Conservation (phyloP, 768 basidiomycete species). For the Lactarius pseudohatsudake region DNA sequence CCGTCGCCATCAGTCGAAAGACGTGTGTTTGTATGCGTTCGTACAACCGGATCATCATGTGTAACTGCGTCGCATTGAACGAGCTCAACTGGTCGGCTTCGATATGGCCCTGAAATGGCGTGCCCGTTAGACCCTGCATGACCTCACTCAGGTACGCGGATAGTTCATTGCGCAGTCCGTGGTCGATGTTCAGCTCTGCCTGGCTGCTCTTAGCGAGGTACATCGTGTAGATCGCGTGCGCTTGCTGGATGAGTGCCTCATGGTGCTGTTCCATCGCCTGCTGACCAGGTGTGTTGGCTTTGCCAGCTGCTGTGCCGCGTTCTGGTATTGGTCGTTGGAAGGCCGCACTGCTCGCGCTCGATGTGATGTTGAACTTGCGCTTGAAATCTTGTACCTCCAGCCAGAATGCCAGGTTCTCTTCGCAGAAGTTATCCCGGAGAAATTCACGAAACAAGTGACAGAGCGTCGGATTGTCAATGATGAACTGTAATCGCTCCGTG, state of each 20-base stretch:
- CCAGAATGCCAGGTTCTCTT: constrained; percentile 98
- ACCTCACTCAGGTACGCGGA: constrained; percentile 92
- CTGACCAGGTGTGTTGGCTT: constrained; percentile 62
- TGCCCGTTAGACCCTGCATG: constrained; percentile 73
- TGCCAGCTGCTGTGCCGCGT: constrained; percentile 37
- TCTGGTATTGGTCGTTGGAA: constrained; percentile 51
- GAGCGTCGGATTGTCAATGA: constrained; percentile 88
- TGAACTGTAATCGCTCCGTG: constrained; percentile 85
- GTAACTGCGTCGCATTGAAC: constrained; percentile 94
- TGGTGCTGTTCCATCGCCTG: constrained; percentile 97
- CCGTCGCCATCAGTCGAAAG: constrained; percentile 96
- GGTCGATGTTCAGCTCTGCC: constrained; percentile 98
- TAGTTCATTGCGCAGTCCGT: constrained; percentile 91
- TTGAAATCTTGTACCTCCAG: constrained; percentile 97
- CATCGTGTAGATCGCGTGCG: constrained; percentile 90
- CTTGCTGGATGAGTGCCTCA: constrained; percentile 90
- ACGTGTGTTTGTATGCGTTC: constrained; percentile 97
- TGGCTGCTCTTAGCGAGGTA: constrained; percentile 95
- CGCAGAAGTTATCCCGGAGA: constrained; percentile 91
- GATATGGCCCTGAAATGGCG: constrained; percentile 73
- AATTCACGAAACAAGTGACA: constrained; percentile 93
- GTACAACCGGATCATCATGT: constrained; percentile 89
- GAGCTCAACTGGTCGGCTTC: constrained; percentile 78
- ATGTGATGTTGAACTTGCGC: constrained; percentile 92
- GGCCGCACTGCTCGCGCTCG: constrained; percentile 48